phyloP scores from a whole-genome alignment of 768 basidiomycete genomes.

The Russula emetica region DNA sequence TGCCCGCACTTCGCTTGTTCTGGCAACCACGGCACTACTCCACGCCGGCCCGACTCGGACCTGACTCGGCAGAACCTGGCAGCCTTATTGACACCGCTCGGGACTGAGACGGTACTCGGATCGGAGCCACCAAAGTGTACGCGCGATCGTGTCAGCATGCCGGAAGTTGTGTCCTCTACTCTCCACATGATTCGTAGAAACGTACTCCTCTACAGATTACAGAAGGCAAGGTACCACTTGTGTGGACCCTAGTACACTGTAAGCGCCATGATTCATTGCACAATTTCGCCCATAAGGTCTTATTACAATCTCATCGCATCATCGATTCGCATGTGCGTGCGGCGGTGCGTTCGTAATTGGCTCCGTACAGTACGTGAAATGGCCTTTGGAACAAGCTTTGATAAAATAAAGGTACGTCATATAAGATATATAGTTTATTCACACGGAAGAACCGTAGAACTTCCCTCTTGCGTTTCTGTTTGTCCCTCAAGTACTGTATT shows the following conservation, averaged over 20 bases:
- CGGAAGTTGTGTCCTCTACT: too few relatives aligned
- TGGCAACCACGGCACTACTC: not conserved
- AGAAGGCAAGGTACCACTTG: too few relatives aligned
- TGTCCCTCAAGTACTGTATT: not conserved
- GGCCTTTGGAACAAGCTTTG: not conserved
- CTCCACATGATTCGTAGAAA: too few relatives aligned
- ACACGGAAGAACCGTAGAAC: too few relatives aligned
- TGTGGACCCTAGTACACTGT: too few relatives aligned
- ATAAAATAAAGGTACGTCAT: not conserved
- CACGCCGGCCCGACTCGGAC: not conserved
- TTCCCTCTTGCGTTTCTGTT: too few relatives aligned
- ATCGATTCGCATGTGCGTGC: not conserved
- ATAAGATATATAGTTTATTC: not conserved
- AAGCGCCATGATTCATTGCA: too few relatives aligned
- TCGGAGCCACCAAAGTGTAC: too few relatives aligned
- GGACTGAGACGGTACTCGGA: too few relatives aligned
- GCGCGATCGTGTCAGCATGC: too few relatives aligned
- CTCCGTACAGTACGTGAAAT: not conserved
- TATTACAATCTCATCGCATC: not conserved
- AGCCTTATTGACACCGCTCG: too few relatives aligned
- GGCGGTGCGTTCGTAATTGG: not conserved
- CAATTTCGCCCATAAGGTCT: not conserved
- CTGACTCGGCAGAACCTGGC: not conserved
- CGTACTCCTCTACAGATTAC: too few relatives aligned
- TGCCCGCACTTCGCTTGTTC: not conserved